phyloP scores from a whole-genome alignment of 192 early-diverging fungal genomes.

The Coemansia sp. region DNA sequence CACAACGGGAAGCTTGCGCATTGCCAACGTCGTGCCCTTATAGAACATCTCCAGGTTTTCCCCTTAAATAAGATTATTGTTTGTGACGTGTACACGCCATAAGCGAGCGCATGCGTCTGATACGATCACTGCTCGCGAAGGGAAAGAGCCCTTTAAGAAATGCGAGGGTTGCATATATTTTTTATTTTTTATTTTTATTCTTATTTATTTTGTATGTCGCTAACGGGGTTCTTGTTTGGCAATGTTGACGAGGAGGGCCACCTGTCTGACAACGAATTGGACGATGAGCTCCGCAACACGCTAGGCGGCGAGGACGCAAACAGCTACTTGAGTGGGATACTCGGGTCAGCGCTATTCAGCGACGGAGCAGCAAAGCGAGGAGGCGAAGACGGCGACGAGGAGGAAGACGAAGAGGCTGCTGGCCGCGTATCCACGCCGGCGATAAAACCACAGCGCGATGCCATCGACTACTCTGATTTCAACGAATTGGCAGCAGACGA shows the following conservation, averaged over 20 bases:
- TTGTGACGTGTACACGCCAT: background rate
- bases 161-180: too few relatives aligned
- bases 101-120: background rate
- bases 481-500: slow-evolving; percentile 73
- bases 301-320: slow-evolving; percentile 42
- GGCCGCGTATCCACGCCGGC: slow-evolving; percentile 6
- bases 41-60: background rate
- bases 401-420: slow-evolving; percentile 18
- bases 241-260: slow-evolving; percentile 89
- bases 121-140: too few relatives aligned
- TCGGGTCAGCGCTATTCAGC: slow-evolving; percentile 37
- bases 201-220: slow-evolving; percentile 58
- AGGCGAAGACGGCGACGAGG: slow-evolving; percentile 50
- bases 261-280: slow-evolving; percentile 66
- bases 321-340: slow-evolving; percentile 29
- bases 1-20: slow-evolving; percentile 23
- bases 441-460: slow-evolving; percentile 67
- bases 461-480: slow-evolving; percentile 84
- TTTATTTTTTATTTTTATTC: background rate
- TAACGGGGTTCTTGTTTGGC: slow-evolving; percentile 81
- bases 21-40: slow-evolving; percentile 20
- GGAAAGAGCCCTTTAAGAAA: too few relatives aligned
- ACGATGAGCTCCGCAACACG: slow-evolving; percentile 55
- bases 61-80: background rate
- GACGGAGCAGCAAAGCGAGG: slow-evolving; percentile 10